phyloP scores from a whole-genome alignment of 176 grass and related monocot species.

The Lolium multiflorum region DNA sequence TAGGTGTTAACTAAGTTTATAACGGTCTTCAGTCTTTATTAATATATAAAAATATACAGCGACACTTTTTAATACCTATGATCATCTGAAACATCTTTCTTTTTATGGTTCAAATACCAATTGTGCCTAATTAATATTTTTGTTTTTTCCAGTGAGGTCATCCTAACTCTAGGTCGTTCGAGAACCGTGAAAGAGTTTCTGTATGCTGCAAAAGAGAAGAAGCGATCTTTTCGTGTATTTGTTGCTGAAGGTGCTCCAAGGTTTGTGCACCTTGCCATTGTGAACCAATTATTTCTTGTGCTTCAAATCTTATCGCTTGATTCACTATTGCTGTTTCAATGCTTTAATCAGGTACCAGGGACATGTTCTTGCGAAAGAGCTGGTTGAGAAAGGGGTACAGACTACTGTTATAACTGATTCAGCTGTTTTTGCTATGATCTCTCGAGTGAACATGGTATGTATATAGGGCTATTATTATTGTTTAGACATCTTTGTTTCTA shows the following conservation, averaged over 20 bases:
- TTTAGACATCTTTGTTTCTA: slow-evolving; percentile 27
- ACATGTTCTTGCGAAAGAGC: slow-evolving; percentile 95
- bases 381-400: slow-evolving; percentile 86
- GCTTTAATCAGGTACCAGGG: slow-evolving; percentile 78
- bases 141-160: slow-evolving; percentile 83
- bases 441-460: slow-evolving; percentile 97
- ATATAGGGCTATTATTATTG: slow-evolving; percentile 5
- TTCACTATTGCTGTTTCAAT: slow-evolving; percentile 9
- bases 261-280: slow-evolving; percentile 50
- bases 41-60: neutral
- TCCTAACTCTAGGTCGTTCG: slow-evolving; percentile 93
- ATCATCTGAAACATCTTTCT: slow-evolving; percentile 3
- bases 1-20: neutral
- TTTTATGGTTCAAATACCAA: slow-evolving; percentile 18
- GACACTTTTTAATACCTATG: neutral
- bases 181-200: slow-evolving; percentile 98
- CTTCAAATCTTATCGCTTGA: neutral
- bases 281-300: slow-evolving; percentile 8
- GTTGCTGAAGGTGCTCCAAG: slow-evolving; percentile 96
- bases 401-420: slow-evolving; percentile 96
- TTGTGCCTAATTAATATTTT: slow-evolving; percentile 34
- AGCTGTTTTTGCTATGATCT: slow-evolving; percentile 99
- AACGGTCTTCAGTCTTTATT: neutral
- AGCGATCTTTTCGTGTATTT: slow-evolving; percentile 94
- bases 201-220: slow-evolving; percentile 93